A percentile compares a stretch with the other conserved stretches of the same genome.
Conservation (phyloP, 495 filamentous ascomycete species). For the Trichoderma virens region DNA sequence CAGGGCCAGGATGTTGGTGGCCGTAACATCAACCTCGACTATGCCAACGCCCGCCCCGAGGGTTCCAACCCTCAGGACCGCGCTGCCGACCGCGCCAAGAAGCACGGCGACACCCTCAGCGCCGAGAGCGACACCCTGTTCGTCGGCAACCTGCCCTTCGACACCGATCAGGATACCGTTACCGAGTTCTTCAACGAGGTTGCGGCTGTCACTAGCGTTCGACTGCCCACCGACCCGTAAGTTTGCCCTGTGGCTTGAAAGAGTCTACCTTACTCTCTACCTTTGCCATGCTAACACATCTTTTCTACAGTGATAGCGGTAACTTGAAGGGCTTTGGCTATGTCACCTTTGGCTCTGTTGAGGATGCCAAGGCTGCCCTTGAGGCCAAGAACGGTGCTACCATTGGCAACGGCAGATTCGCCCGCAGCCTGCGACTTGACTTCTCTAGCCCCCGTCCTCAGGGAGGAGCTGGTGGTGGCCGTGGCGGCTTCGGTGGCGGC, state of each 20-base stretch:
- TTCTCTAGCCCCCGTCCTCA: conserved; percentile 70
- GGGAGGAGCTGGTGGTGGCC: conserved; percentile 43
- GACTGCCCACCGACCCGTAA: conserved; percentile 80
- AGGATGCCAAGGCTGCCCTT: conserved; percentile 75
- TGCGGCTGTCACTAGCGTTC: conserved; percentile 64
- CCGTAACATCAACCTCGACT: conserved; percentile 83
- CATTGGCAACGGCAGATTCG: conserved; percentile 51
- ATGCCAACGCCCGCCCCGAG: conserved; percentile 61
- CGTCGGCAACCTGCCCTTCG: conserved; percentile 86
- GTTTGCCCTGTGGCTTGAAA: conserved; percentile 17
- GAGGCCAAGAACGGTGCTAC: conserved; percentile 66
- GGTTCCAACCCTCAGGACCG: conserved; percentile 37
- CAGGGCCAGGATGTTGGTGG: conserved; percentile 74
- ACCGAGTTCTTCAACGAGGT: conserved; percentile 66
- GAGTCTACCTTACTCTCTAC: not conserved
- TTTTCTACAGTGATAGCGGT: conserved; percentile 56
- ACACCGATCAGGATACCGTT: conserved; percentile 68
- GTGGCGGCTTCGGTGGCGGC: conserved; percentile 39
- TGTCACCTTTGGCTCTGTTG: conserved; percentile 72
- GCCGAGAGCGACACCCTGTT: conserved; percentile 83
- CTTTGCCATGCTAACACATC: conserved; percentile 28
- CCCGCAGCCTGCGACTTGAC: conserved; percentile 76
- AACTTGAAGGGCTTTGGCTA: conserved; percentile 94
- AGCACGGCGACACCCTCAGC: conserved; percentile 69
- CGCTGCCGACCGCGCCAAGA: conserved; percentile 58